Conservation (phyloP, 2,329 filamentous ascomycete genomes). For the Knufia fluminis region DNA sequence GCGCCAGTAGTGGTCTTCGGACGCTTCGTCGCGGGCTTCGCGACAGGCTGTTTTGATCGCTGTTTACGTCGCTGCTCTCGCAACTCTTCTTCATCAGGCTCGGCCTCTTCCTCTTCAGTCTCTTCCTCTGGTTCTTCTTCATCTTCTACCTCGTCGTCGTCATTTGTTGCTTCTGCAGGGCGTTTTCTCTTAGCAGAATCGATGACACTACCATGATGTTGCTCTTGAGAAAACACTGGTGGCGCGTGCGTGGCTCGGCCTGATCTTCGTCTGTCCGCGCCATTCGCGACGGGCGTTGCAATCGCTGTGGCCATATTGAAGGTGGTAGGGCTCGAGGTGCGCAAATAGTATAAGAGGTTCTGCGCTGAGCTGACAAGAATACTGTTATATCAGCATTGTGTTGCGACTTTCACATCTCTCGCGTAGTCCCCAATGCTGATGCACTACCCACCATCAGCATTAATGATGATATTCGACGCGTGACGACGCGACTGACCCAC, state of each 20-base stretch:
- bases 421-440: no score
- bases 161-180: conserved; percentile 28
- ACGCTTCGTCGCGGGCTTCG: conserved; percentile 44
- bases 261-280: conserved; percentile 35
- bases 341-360: no score
- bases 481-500: no score
- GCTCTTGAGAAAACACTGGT: conserved; percentile 33
- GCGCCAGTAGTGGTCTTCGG: conserved; percentile 44
- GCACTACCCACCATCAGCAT: background rate
- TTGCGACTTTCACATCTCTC: no score
- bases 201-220: conserved; percentile 24
- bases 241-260: conserved; percentile 35
- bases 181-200: conserved; percentile 44
- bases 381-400: no score
- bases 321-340: background rate
- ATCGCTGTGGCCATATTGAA: conserved; percentile 1
- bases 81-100: conserved; percentile 42
- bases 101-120: conserved; percentile 24
- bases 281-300: conserved; percentile 3
- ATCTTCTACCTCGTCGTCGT: conserved; percentile 23
- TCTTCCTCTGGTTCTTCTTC: conserved; percentile 21
- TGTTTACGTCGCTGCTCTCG: conserved; percentile 34
- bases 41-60: conserved; percentile 27
- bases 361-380: no score
- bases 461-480: no score